Evolutionary conservation across 352 stramenopile genomes (phyloP), one percentile per base, ranked within the genome.

Genomic region (Phytophthora syringae): DNA sequence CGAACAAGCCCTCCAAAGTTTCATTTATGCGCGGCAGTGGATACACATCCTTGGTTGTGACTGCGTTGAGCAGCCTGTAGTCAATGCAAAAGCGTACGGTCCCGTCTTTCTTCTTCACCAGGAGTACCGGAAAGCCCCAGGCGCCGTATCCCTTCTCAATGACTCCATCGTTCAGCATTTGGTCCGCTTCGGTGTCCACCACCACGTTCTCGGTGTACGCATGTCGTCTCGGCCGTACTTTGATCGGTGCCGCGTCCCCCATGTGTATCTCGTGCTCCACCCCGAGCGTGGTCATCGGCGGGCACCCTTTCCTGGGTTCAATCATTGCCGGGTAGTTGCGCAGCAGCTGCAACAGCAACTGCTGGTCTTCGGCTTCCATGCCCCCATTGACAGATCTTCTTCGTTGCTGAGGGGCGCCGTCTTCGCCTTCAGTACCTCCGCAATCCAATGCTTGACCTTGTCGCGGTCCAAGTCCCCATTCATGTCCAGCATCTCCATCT

Each of bases 71-170:
- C 25, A 53, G 20, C 1, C 49, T 24, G 28, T 69, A 73, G 34
- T 73, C 57, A 2, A 74, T 53, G 28, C 65, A 69, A 28, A 74
- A 74, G 1, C 45, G 21, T 1, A 69, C 57, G 1, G 25, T 52
- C 1, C 65, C 53, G 25, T 63, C 54, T 57, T 74, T 74, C 28
- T 74, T 74, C 34, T 56, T 57, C 10, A 66, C 59, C 0, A 69
- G 36, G n/a, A 55, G 30, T 13, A 74, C 65, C n/a, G 59, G 57
- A 20, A 68, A 66, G 0, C 53, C 53, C 65, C 65, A 74, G 1
- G 59, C 20, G 0, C 58, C 48, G 7, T 57, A 54, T 1, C 44
- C 53, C 32, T 59, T 45, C 36, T 74, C 53, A 7, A 69, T 54
- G 0, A 69, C 47, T 6, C 44, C 59, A 9, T 67, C 24, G 0